phyloP scores from a whole-genome alignment of 495 filamentous ascomycete genomes.

The Rhypophila decipiens region DNA sequence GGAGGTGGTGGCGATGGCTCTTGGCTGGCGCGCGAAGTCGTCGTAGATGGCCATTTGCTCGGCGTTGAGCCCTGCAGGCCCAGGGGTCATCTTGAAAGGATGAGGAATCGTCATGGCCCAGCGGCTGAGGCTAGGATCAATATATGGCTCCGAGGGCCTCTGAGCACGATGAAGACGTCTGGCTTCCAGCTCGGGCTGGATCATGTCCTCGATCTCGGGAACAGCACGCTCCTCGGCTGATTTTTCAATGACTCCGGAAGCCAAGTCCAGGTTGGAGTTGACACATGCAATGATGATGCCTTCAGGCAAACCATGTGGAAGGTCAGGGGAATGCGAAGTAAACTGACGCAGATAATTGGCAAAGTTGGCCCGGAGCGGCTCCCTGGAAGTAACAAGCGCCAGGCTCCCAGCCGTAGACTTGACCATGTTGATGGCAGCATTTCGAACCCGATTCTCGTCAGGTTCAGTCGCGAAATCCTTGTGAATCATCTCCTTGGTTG shows the following conservation, averaged over 20 bases:
- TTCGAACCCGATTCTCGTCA: conserved; percentile 77
- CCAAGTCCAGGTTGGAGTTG: conserved; percentile 91
- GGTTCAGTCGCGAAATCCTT: conserved; percentile 95
- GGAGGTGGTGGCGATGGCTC: conserved; percentile 39
- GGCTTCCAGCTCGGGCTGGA: conserved; percentile 66
- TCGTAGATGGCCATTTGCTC: conserved; percentile 95
- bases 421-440: conserved; percentile 83
- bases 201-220: conserved; percentile 87
- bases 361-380: conserved; percentile 92
- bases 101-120: conserved; percentile 87
- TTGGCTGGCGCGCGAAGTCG: conserved; percentile 81
- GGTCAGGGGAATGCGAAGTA: conserved; percentile 62
- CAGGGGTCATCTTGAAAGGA: conserved; percentile 72
- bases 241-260: conserved; percentile 87
- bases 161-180: conserved; percentile 64
- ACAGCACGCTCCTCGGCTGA: conserved; percentile 89
- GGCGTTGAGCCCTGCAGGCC: conserved; percentile 62
- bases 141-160: conserved; percentile 73
- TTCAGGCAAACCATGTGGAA: conserved; percentile 69
- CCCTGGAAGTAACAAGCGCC: conserved; percentile 95
- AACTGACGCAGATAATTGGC: conserved; percentile 94
- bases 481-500: conserved; percentile 82
- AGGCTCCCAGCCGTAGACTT: conserved; percentile 87
- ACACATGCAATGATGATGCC: conserved; percentile 93
- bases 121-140: conserved; percentile 69